phyloP scores from a whole-genome alignment of 495 filamentous ascomycete species.

The Aspergillus saccharolyticus region DNA sequence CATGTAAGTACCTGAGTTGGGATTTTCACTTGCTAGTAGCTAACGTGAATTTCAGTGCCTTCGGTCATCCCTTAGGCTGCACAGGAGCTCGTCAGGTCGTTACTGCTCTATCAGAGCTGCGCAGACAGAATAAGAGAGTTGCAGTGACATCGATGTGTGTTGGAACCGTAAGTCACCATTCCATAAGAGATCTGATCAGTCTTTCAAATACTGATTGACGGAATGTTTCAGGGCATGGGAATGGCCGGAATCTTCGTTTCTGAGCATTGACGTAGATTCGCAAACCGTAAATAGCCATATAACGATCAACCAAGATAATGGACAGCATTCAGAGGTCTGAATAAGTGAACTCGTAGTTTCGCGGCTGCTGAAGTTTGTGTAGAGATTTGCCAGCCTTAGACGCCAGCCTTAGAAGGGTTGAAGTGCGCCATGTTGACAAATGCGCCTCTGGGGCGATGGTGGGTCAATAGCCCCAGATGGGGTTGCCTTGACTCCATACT shows the following conservation, averaged over 20 bases:
- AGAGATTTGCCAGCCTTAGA: too few species aligned
- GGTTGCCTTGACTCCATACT: background rate
- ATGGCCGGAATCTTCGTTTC: conserved; percentile 53
- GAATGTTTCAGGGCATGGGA: conserved; percentile 44
- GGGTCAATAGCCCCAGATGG: background rate
- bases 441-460: background rate
- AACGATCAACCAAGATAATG: background rate
- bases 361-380: too few species aligned
- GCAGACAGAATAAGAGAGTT: conserved; percentile 72
- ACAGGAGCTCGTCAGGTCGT: conserved; percentile 79
- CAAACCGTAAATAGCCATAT: conserved; percentile 4
- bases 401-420: background rate
- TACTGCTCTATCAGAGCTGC: conserved; percentile 74
- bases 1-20: conserved; percentile 38
- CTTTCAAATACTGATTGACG: background rate
- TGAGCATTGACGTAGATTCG: conserved; percentile 33
- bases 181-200: background rate
- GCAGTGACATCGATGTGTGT: conserved; percentile 85
- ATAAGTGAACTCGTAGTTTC: background rate
- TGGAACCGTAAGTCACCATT: conserved; percentile 53
- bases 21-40: conserved; percentile 4
- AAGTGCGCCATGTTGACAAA: too few species aligned
- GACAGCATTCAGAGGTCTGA: background rate
- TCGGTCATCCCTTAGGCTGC: conserved; percentile 76
- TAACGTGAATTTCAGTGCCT: conserved; percentile 42